phyloP scores from a whole-genome alignment of 2,329 filamentous ascomycete species.

The Hypoxylon sp. region DNA sequence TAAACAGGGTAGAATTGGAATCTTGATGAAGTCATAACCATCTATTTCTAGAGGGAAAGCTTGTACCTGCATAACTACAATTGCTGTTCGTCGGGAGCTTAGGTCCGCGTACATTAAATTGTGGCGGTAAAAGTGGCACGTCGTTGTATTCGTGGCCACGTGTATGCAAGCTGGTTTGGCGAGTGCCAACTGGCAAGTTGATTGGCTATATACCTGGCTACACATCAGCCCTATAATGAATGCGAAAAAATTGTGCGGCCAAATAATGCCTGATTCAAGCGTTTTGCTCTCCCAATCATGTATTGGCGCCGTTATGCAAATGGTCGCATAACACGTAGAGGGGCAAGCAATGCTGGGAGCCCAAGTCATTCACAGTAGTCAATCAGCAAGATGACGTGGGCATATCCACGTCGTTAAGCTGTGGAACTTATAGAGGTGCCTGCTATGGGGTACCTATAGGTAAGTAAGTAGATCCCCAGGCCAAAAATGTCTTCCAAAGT shows the following conservation, averaged over 20 bases:
- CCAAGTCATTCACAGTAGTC: slow-evolving; percentile 35
- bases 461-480: slow-evolving; percentile 34
- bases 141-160: slow-evolving; percentile 34
- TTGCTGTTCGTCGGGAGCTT: slow-evolving; percentile 12
- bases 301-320: slow-evolving; percentile 37
- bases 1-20: neutral
- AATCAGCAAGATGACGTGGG: slow-evolving; percentile 42
- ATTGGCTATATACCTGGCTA: slow-evolving; percentile 30
- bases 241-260: slow-evolving; percentile 21
- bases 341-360: slow-evolving; percentile 28
- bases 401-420: slow-evolving; percentile 33
- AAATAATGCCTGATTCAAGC: slow-evolving; percentile 25
- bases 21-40: slow-evolving; percentile 28
- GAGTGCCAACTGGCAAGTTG: slow-evolving; percentile 18
- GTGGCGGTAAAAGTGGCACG: slow-evolving; percentile 33
- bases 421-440: slow-evolving; percentile 38
- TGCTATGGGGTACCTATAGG: slow-evolving; percentile 37
- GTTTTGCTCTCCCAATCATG: slow-evolving; percentile 31
- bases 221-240: slow-evolving; percentile 37
- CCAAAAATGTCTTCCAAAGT: slow-evolving; percentile 39
- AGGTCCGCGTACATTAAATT: slow-evolving; percentile 14
- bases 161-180: slow-evolving; percentile 35
- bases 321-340: slow-evolving; percentile 43
- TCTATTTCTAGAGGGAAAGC: slow-evolving; percentile 2
- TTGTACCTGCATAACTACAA: slow-evolving; percentile 36